Evolutionary conservation across 305 asterid genomes (phyloP), one percentile per base, ranked within the genome.

Genomic region (Fraxinus platypoda): DNA sequence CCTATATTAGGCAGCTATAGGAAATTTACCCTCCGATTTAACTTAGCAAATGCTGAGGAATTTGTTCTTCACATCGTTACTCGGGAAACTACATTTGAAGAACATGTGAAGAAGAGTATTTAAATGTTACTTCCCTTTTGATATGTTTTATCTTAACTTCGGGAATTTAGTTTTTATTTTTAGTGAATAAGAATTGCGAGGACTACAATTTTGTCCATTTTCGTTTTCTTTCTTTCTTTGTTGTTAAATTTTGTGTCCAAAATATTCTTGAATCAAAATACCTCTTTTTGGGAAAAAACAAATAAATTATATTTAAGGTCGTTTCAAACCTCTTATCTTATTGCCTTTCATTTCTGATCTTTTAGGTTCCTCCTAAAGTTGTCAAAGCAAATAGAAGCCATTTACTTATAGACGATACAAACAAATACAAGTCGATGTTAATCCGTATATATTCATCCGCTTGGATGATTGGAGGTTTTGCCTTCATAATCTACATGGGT

Each of bases 351-450:
- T 78, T 75, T 76, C 70, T 75, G 6, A 80, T 83, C 80, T 75
- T 79, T 79, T 86, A 96, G 98, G 93, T 87, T 84, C 91, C 93
- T 64, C 78, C 90, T 74, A 97, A 92, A 59, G 91, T 76, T 80
- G 91, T 77, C 72, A 86, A 87, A 86, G 88, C 91, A 84, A 91
- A 89, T 86, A 91, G 93, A 21, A 81, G 78, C 21, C 88, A 80
- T 72, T 85, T 96, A 80, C 98, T 96, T 82, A 90, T 92, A 81
- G 86, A 94, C 83, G 98, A 96, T 84, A 82, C 82, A 70, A 92
- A 81, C 90, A 96, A 96, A 90, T 96, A 96, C 90, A 95, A 88
- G 87, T 96, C 98, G 17, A 95, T 95, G 99, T 78, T 93, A 90
- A 85, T 91, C 78, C 97, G 97, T 57, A 83, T 91, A n/a, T 87